Percentiles rank a stretch among this genome's conserved stretches.
Conservation (phyloP, 768 basidiomycete species). For the Rubroboletus pulcherrimus region DNA sequence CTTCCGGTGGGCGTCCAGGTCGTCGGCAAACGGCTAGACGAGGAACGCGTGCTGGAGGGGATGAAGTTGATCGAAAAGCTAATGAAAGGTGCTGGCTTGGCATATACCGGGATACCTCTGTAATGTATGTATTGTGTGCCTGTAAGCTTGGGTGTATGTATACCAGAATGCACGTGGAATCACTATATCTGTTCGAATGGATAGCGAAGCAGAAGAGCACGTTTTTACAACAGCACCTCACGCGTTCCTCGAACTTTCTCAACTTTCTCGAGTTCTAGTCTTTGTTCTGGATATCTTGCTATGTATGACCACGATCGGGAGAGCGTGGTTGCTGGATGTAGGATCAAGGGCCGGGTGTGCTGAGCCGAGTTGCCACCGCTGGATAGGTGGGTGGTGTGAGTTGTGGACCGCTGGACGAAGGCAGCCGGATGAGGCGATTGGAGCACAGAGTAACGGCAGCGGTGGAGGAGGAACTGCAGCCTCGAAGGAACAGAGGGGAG, state of each 20-base stretch:
- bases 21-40: conserved; percentile 40
- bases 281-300: neutral
- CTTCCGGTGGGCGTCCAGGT: conserved; percentile 45
- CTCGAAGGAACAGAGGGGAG: neutral
- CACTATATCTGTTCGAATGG: neutral
- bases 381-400: neutral
- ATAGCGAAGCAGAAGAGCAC: too few species aligned
- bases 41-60: conserved; percentile 46
- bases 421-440: neutral
- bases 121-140: neutral
- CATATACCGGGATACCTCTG: conserved; percentile 26
- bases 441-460: neutral
- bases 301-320: neutral
- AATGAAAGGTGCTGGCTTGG: conserved; percentile 21
- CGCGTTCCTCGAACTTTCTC: neutral
- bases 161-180: neutral
- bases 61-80: conserved; percentile 39
- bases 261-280: neutral
- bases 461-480: neutral
- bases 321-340: too few species aligned
- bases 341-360: too few species aligned
- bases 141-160: neutral
- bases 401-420: neutral
- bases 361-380: neutral
- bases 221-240: neutral